Evolutionary conservation across 306 rosid genomes (phyloP), one percentile per base, ranked within the genome.

Genomic region (Vicia villosa): DNA sequence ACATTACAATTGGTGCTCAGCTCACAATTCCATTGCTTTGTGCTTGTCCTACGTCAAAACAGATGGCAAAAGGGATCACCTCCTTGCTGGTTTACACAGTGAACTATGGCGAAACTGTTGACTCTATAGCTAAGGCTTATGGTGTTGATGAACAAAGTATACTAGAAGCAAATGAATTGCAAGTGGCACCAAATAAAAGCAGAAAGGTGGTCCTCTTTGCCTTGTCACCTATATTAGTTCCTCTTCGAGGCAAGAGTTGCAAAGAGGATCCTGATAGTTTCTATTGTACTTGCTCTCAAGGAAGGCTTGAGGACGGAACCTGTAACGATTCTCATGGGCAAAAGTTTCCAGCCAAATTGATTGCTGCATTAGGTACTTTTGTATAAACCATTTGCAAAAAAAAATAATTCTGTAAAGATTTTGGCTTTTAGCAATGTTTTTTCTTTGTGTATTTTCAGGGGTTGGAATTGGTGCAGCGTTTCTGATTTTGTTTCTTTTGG

Each of bases 31-130:
- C 86, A 0, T 4, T 86, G 24, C 34, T 81, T 11, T 86, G 87
- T 46, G 87, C 89, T 41, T 85, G 89, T 60, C 87, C 87, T 0
- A 80, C 74, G 1, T 11, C 4, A 28, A 77, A 80, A 9, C 89
- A 85, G 54, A 63, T 66, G 2, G 67, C 66, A 19, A 72, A 19
- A 5, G 88, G 83, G 10, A 66, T 83, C 42, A 70, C 73, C 2
- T 57, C 78, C 21, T 70, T 86, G 65, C 52, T 86, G 21, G 65
- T 75, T 63, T 69, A 81, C 62, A 19, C 42, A 52, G 79, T 77
- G 8, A 40, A 64, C 6, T 12, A 12, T 21, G 68, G 76, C 16
- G 87, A 82, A 6, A 74, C 75, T 0, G 1, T 74, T 58, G 3
- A 63, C n/a, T 62, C 83, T 60, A 77, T 85, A 37, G 83, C 75